Evolutionary conservation across 441 rosid genomes (phyloP).

Genomic region (Eruca vesicaria): DNA sequence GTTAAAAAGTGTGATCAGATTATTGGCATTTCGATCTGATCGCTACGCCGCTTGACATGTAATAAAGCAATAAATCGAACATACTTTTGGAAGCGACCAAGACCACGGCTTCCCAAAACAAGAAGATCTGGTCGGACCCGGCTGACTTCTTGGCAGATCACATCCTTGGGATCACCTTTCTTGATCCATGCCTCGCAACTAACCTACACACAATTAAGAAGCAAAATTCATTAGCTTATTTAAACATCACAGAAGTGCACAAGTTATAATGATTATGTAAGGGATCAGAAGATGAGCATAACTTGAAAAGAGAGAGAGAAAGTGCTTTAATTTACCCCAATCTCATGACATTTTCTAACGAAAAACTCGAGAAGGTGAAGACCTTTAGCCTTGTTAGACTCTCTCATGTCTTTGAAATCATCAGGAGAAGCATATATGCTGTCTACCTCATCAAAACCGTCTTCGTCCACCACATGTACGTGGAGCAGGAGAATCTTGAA

Average conservation of each 20-base stretch:
- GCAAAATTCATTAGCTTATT: no score
- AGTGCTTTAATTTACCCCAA: conserved; percentile 53
- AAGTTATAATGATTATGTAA: not conserved
- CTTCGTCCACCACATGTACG: conserved; percentile 88
- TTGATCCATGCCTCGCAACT: conserved; percentile 84
- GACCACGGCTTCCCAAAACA: conserved; percentile 85
- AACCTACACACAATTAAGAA: conserved; percentile 42
- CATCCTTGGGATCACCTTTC: conserved; percentile 88
- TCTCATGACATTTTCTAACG: conserved; percentile 67
- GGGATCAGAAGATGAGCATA: not conserved
- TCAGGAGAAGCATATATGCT: conserved; percentile 83
- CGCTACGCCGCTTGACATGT: not conserved
- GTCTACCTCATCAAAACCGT: conserved; percentile 82
- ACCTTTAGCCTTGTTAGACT: conserved; percentile 60
- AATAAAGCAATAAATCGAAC: not conserved
- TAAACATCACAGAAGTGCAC: not conserved
- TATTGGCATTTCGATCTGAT: not conserved
- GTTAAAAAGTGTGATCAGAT: not conserved
- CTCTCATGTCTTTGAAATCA: conserved; percentile 53
- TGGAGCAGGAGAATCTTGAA: conserved; percentile 87
- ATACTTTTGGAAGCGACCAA: conserved; percentile 89
- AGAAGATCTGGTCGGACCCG: conserved; percentile 80
- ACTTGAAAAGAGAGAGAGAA: not conserved
- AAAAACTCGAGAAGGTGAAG: conserved; percentile 76
- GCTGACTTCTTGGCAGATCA: conserved; percentile 77